These are phyloP conservation scores for Wolfiporia cocos DNA, from an alignment of 1,284 basidiomycete genomes.

Conservation along the genomic window DNA sequence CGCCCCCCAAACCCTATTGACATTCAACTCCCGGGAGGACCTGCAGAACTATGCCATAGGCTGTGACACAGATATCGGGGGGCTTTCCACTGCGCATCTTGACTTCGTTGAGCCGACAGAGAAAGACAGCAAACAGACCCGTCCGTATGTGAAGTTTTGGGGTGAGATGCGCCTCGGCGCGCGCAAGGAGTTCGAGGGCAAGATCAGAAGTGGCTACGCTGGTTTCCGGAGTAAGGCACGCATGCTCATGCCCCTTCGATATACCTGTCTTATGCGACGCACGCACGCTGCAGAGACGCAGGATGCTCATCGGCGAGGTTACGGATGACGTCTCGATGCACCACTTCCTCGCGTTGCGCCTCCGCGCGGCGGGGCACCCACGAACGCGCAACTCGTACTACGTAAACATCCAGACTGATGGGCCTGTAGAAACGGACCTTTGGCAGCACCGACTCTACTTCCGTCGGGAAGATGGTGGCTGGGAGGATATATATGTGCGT, in stretches of 20 bases:
- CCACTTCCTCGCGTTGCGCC: constrained; percentile 71
- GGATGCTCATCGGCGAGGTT: constrained; percentile 79
- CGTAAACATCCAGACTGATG: constrained; percentile 85
- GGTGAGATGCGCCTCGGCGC: constrained; percentile 69
- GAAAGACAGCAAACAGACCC: constrained; percentile 7
- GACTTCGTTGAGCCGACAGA: constrained; percentile 48
- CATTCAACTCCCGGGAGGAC: constrained; percentile 54
- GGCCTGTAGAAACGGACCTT: constrained; percentile 71
- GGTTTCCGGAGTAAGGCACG: constrained; percentile 78
- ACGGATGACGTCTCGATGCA: constrained; percentile 78
- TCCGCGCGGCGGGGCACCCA: constrained; percentile 67
- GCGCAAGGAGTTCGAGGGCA: constrained; percentile 50
- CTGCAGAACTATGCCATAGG: constrained; percentile 65
- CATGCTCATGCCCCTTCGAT: constrained; percentile 10
- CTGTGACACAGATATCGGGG: constrained; percentile 83
- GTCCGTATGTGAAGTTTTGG: constrained; percentile 61
- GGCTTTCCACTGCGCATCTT: constrained; percentile 69
- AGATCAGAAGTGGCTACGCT: constrained; percentile 73
- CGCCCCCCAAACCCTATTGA: constrained; percentile 54
- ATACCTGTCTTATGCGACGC: background rate
- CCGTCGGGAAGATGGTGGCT: constrained; percentile 59
- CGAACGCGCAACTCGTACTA: constrained; percentile 75
- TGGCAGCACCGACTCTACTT: constrained; percentile 90
- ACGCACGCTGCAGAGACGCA: constrained; percentile 34
- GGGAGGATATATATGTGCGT: constrained; percentile 84